Evolutionary conservation across 2,329 filamentous ascomycete species (phyloP).

Genomic region (Verticillium alfalfae): DNA sequence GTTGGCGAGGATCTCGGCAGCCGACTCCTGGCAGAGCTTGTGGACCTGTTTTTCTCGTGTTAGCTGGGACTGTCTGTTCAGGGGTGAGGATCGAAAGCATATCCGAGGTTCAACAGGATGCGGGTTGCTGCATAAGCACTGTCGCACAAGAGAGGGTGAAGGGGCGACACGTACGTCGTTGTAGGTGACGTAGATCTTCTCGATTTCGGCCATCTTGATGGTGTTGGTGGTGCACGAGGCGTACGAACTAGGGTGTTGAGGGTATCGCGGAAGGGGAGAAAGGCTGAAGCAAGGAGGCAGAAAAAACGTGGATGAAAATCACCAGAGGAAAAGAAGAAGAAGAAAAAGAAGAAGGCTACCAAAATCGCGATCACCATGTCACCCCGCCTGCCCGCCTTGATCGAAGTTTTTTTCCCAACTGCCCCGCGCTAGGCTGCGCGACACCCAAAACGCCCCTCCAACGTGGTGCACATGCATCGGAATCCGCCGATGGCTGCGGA

Average conservation of each 20-base stretch:
- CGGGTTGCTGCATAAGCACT: not conserved
- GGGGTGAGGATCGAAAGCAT: not conserved
- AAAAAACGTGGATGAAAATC: not conserved
- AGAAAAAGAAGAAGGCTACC: not conserved
- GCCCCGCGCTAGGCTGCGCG: not conserved
- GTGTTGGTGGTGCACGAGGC: not conserved
- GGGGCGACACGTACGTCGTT: conserved; percentile 63
- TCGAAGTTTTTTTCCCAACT: not conserved
- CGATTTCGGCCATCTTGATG: conserved; percentile 50
- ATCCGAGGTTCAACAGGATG: not conserved
- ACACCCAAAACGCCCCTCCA: not conserved
- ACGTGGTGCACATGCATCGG: not conserved
- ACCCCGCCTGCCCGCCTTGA: not conserved
- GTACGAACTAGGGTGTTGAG: not conserved
- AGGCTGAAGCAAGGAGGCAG: not conserved
- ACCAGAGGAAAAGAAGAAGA: not conserved
- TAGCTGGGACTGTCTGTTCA: not conserved
- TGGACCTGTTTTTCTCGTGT: conserved; percentile 62
- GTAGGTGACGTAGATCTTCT: conserved; percentile 88
- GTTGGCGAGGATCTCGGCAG: conserved; percentile 71
- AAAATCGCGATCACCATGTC: not conserved
- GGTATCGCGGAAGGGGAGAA: not conserved
- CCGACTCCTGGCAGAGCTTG: conserved; percentile 89
- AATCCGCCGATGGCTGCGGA: not conserved
- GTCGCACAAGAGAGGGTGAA: conserved; percentile 1